Conservation (phyloP, 805 yeast species). For the Teunomyces atbi region DNA sequence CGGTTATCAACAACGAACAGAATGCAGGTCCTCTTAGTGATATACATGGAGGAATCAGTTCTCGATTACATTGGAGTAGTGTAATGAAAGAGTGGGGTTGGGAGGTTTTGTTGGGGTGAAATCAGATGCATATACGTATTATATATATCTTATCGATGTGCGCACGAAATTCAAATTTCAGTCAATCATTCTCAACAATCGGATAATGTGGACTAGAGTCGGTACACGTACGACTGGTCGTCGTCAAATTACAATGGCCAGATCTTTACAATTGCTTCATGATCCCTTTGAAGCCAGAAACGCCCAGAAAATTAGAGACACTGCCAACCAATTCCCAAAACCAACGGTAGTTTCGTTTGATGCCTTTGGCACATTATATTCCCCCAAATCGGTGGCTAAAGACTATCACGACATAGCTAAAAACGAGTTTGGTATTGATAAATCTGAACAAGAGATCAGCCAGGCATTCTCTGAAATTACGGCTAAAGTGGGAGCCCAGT, state of each 20-base stretch:
- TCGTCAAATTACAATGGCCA: neutral
- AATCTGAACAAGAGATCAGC: conserved; percentile 21
- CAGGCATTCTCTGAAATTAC: conserved; percentile 31
- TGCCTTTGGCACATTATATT: conserved; percentile 65
- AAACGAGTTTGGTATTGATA: conserved; percentile 40
- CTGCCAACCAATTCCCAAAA: conserved; percentile 21
- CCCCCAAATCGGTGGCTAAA: conserved; percentile 54
- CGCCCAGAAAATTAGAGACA: conserved; percentile 24
- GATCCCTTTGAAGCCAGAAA: conserved; percentile 24
- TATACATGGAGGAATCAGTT: conserved; percentile 38
- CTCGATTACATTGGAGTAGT: conserved; percentile 63
- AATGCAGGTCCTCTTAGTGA: conserved; percentile 31
- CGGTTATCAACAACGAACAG: conserved; percentile 33
- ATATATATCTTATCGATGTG: neutral
- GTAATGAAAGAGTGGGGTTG: conserved; percentile 77
- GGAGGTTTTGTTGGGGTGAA: conserved; percentile 60
- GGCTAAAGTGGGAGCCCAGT: conserved; percentile 31
- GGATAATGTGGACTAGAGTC: neutral
- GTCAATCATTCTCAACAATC: neutral
- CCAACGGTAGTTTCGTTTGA: conserved; percentile 61
- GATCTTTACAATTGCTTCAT: neutral
- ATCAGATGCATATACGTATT: conserved; percentile 17
- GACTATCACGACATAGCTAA: conserved; percentile 52
- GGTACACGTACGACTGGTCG: neutral
- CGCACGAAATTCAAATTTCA: neutral